Evolutionary conservation across 78 protist species (phyloP).

Genomic region (Dictyostelium intermedium): DNA sequence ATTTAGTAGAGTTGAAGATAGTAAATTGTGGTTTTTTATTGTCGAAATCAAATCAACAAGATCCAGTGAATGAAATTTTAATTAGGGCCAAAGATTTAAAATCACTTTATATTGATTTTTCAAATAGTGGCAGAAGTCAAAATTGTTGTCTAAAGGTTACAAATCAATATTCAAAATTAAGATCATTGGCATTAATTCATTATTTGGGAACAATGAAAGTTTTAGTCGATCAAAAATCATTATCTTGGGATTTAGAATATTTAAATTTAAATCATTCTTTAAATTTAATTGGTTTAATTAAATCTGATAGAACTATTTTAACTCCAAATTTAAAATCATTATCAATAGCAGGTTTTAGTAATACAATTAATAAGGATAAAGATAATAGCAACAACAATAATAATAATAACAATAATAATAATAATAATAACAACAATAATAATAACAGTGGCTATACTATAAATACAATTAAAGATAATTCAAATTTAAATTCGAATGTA

Average conservation of each 20-base stretch:
- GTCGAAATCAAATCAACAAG: not conserved
- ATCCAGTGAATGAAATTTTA: constrained; percentile 2
- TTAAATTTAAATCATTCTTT: not conserved
- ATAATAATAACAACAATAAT: no score
- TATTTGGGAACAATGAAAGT: not conserved
- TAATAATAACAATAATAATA: not conserved
- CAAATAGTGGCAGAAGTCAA: not conserved
- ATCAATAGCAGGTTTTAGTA: not conserved
- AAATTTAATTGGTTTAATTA: not conserved
- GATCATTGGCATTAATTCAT: not conserved
- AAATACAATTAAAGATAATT: not conserved
- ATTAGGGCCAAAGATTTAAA: not conserved
- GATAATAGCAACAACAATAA: not conserved
- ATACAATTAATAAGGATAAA: not conserved
- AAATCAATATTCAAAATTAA: not conserved
- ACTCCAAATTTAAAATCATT: not conserved
- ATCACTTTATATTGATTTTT: not conserved
- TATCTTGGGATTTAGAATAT: not conserved
- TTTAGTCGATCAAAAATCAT: not conserved
- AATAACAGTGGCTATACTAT: not conserved
- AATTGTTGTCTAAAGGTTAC: not conserved
- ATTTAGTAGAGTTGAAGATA: not conserved
- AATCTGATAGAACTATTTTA: not conserved
- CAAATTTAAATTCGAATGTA: not conserved
- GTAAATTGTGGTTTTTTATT: not conserved